phyloP scores from a whole-genome alignment of 1,284 basidiomycete genomes.

The Amylostereum chailletii region DNA sequence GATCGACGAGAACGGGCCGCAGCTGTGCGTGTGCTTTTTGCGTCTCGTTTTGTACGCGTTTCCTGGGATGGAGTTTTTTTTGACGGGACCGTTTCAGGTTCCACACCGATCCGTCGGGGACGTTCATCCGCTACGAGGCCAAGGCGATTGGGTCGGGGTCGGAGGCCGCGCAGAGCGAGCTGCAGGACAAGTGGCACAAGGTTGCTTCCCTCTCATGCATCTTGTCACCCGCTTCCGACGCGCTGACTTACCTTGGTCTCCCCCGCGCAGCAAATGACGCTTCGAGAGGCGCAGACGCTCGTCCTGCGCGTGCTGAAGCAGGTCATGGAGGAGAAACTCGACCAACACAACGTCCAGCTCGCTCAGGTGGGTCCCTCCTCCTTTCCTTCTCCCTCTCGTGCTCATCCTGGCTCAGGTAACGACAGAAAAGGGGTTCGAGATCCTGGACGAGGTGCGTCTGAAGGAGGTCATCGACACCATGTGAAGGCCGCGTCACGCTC shows the following conservation, averaged over 20 bases:
- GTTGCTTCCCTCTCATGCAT: conserved; percentile 30
- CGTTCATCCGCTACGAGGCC: conserved; percentile 94
- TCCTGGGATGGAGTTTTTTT: conserved; percentile 5
- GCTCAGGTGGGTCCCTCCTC: conserved; percentile 60
- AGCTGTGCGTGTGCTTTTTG: conserved; percentile 53
- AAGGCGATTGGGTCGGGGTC: conserved; percentile 99
- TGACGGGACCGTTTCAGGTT: conserved; percentile 41
- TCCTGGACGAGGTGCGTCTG: conserved; percentile 68
- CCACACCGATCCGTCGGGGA: conserved; percentile 99
- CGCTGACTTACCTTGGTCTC: neutral
- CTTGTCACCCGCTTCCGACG: neutral
- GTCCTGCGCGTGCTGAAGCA: conserved; percentile 92
- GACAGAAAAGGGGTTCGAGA: conserved; percentile 69
- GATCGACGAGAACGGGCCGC: conserved; percentile 92
- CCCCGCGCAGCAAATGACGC: conserved; percentile 74
- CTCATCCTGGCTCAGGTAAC: conserved; percentile 49
- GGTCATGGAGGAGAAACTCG: conserved; percentile 99
- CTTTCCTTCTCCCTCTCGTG: neutral
- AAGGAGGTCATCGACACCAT: conserved; percentile 77
- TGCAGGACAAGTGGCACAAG: conserved; percentile 97
- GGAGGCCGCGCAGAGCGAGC: conserved; percentile 93
- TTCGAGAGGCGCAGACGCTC: conserved; percentile 82
- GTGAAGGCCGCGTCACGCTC: conserved; percentile 27
- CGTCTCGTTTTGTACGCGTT: neutral
- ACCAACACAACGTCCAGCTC: conserved; percentile 96